Percentiles rank a stretch among this genome's conserved stretches.
These are phyloP conservation scores for Leucogyrophana mollusca DNA, from an alignment of 768 basidiomycete genomes.

Conservation along the genomic window DNA sequence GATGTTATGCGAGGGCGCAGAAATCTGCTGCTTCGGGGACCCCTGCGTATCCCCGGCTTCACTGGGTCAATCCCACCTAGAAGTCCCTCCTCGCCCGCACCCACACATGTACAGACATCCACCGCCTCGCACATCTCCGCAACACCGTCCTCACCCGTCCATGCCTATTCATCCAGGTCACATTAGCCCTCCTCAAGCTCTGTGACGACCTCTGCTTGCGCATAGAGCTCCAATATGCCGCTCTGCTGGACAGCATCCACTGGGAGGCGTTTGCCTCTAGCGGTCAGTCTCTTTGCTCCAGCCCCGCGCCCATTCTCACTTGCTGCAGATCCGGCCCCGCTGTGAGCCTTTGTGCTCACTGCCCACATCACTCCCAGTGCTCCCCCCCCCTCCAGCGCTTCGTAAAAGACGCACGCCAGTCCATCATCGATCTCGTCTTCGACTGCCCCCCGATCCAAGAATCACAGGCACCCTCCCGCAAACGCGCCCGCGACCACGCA, in stretches of 20 bases:
- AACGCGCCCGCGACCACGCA: slow-evolving; percentile 44
- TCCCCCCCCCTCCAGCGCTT: slow-evolving; percentile 52
- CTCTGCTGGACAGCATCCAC: too few relatives aligned
- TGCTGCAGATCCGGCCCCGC: slow-evolving; percentile 54
- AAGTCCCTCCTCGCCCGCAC: slow-evolving; percentile 56
- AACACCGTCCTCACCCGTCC: slow-evolving; percentile 35
- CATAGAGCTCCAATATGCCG: slow-evolving; percentile 53
- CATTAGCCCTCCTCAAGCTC: not conserved
- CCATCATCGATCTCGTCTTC: slow-evolving; percentile 48
- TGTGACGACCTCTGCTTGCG: slow-evolving; percentile 18
- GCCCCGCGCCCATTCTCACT: too few relatives aligned
- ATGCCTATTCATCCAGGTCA: slow-evolving; percentile 35
- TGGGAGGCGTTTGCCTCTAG: too few relatives aligned
- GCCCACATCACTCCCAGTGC: slow-evolving; percentile 36
- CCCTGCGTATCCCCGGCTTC: too few relatives aligned
- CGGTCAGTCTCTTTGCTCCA: too few relatives aligned
- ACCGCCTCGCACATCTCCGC: slow-evolving; percentile 47
- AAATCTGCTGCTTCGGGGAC: too few relatives aligned
- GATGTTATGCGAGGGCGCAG: too few relatives aligned
- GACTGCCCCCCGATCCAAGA: slow-evolving; percentile 17
- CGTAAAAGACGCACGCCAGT: slow-evolving; percentile 49
- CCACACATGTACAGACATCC: slow-evolving; percentile 63
- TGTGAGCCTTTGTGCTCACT: slow-evolving; percentile 45
- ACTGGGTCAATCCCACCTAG: slow-evolving; percentile 63
- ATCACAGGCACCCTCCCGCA: slow-evolving; percentile 16